These are phyloP conservation scores for Penicillium sp. DNA, from an alignment of 2,329 filamentous ascomycete genomes.

Conservation along the genomic window DNA sequence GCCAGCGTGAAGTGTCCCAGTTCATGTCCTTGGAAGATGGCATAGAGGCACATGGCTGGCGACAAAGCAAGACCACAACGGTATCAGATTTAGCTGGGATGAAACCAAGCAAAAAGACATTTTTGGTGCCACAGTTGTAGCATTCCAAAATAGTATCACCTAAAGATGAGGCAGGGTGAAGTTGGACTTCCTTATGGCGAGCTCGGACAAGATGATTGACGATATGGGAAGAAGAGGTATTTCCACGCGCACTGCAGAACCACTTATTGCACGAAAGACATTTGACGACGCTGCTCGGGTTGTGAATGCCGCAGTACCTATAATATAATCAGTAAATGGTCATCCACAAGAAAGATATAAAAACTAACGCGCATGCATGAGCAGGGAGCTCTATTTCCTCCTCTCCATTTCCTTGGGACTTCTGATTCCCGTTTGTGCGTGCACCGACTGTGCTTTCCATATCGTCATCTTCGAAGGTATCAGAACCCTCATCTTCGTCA, in stretches of 20 bases:
- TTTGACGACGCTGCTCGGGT: conserved; percentile 91
- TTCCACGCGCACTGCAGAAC: conserved; percentile 97
- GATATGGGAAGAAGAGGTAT: conserved; percentile 94
- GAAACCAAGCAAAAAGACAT: conserved; percentile 94
- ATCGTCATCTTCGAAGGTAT: conserved; percentile 80
- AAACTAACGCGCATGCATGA: conserved; percentile 89
- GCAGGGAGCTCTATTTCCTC: conserved; percentile 88
- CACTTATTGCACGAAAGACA: conserved; percentile 95
- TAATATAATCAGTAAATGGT: conserved; percentile 9
- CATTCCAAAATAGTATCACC: conserved; percentile 97
- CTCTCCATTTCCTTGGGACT: conserved; percentile 57
- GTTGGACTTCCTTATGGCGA: conserved; percentile 96
- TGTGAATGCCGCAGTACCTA: conserved; percentile 96
- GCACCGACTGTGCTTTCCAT: conserved; percentile 73
- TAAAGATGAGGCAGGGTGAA: conserved; percentile 87
- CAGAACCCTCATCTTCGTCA: conserved; percentile 86
- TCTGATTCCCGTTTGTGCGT: conserved; percentile 71
- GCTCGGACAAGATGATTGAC: conserved; percentile 97
- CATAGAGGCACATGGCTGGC: conserved; percentile 91
- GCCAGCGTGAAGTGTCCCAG: conserved; percentile 98
- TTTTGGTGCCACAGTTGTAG: conserved; percentile 99
- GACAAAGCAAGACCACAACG: conserved; percentile 92
- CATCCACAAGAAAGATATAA: conserved; percentile 13
- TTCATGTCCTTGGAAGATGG: conserved; percentile 99
- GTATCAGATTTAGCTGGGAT: conserved; percentile 98